phyloP scores from a whole-genome alignment of 306 rosid genomes.

The Pyrus betulifolia region DNA sequence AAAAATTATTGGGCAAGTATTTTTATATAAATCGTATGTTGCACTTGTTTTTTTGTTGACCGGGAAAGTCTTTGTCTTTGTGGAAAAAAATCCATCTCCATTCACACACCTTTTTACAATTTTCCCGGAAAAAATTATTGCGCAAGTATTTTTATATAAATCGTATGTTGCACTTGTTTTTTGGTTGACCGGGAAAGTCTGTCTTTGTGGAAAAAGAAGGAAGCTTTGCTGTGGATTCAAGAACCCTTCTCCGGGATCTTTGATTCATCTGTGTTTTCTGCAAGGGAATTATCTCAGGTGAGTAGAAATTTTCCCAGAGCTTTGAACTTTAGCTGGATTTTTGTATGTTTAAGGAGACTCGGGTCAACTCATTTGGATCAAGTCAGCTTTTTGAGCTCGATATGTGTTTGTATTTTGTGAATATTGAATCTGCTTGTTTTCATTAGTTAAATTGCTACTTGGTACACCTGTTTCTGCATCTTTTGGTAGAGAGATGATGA shows the following conservation, averaged over 20 bases:
- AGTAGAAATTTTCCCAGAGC: constrained; percentile 2
- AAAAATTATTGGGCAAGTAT: too few species aligned
- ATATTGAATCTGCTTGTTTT: neutral
- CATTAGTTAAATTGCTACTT: constrained; percentile 1
- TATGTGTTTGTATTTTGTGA: neutral
- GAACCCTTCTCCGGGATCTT: constrained; percentile 9
- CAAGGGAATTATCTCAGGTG: constrained; percentile 22
- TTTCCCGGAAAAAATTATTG: too few species aligned
- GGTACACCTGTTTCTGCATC: neutral
- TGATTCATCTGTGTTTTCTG: neutral
- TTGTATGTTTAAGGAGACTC: neutral
- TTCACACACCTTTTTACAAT: too few species aligned
- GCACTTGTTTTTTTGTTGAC: too few species aligned
- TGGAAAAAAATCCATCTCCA: too few species aligned
- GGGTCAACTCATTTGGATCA: constrained; percentile 19
- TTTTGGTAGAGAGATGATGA: neutral
- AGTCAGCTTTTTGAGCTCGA: neutral
- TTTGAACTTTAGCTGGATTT: neutral
- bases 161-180: too few species aligned
- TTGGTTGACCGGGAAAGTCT: too few species aligned
- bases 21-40: too few species aligned
- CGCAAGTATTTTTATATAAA: too few species aligned
- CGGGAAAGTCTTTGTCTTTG: too few species aligned
- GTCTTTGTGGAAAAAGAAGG: neutral
- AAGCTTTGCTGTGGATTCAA: neutral